These are phyloP conservation scores for Rhizopus sp. DNA, from an alignment of 371 early-diverging fungal genomes.

Conservation along the genomic window DNA sequence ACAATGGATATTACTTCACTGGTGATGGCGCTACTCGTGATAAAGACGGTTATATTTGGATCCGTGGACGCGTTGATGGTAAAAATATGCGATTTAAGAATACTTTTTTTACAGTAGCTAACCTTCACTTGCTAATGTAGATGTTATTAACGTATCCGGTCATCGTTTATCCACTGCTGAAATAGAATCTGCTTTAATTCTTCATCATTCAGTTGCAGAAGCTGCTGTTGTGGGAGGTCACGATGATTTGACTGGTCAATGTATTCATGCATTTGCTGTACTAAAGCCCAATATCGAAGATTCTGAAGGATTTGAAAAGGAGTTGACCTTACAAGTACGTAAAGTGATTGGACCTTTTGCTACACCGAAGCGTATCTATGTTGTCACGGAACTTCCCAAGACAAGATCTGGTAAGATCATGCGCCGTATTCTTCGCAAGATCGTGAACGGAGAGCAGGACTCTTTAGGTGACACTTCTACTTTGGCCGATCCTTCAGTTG, in stretches of 20 bases:
- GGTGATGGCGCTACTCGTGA: conserved; percentile 90
- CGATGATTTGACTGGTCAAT: conserved; percentile 93
- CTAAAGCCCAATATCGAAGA: conserved; percentile 59
- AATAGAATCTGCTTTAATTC: conserved; percentile 87
- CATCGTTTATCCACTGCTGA: conserved; percentile 96
- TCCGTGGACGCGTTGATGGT: conserved; percentile 90
- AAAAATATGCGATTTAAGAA: neutral
- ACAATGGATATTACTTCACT: conserved; percentile 87
- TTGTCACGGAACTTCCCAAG: conserved; percentile 92
- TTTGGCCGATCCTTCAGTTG: conserved; percentile 74
- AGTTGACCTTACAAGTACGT: conserved; percentile 79
- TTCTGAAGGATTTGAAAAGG: conserved; percentile 53
- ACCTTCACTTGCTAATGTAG: neutral
- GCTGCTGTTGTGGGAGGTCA: conserved; percentile 92
- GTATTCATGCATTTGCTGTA: conserved; percentile 75
- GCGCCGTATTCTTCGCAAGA: conserved; percentile 91
- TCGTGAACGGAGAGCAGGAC: conserved; percentile 82
- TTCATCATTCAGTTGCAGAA: conserved; percentile 85
- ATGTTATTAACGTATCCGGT: conserved; percentile 97
- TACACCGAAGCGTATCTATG: conserved; percentile 82
- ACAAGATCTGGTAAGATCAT: conserved; percentile 97
- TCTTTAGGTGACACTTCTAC: conserved; percentile 87
- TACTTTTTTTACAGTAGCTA: no score
- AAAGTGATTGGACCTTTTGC: conserved; percentile 95
- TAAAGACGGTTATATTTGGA: conserved; percentile 94